Evolutionary conservation across 257 asterid species (phyloP), one percentile per base, ranked within the genome.

Genomic region (Scutellaria minor): DNA sequence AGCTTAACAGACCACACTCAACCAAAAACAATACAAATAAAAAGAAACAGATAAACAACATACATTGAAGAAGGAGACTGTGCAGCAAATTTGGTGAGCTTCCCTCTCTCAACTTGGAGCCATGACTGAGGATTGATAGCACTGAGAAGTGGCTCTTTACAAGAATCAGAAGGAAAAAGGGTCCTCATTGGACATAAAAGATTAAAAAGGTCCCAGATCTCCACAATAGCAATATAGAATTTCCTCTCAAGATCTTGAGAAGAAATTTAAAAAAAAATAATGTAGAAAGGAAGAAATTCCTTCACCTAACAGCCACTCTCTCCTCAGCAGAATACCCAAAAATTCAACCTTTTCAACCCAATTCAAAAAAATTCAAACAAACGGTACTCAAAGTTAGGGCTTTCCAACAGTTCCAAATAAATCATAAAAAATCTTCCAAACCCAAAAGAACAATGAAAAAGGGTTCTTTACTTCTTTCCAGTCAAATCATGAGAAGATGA

Each of bases 81-180:
- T 9, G 84, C 75, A n/a, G 91, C 83, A 45, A 82, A 77, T 77
- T 92, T 88, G 12, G 96, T 61, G 61, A 83, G 92, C 74, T 95
- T 92, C 45, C 99, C 99, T 87, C 98, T 88, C 82, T 95, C 99
- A 77, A 90, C 99, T 82, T 92, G 99, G 78, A 95, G 93, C 98
- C 99, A 95, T 74, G 98, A 86, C 83, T 95, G 99, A 31, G 98
- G 99, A 82, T 85, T 90, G 76, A 92, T 77, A 12, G 89, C 75
- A 73, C 81, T 87, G 42, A 87, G 85, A 64, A 84, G 89, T 24
- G 93, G 84, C 52, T 92, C 97, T 80, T 86, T 92, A 83, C 91
- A 90, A 56, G 97, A 85, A 54, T 91, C 99, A 9, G 97, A 91
- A 78, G 96, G 88, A 52, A 89, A 87, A 70, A 85, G 85, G 37